These are phyloP conservation scores for Datura wrightii DNA, from an alignment of 257 asterid genomes.

Conservation along the genomic window DNA sequence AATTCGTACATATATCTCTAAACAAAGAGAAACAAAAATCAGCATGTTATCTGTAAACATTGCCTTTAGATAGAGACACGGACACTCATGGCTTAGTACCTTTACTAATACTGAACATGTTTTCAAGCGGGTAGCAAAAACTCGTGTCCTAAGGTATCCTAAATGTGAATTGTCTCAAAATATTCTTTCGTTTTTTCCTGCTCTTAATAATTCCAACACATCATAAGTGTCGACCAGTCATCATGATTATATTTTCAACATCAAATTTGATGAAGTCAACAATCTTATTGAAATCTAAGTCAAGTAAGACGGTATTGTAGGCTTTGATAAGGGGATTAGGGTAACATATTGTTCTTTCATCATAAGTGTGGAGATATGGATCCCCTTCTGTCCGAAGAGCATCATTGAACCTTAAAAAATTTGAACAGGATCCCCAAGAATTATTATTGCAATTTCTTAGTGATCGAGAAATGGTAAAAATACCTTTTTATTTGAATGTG, in stretches of 20 bases:
- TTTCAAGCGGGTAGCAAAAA: slow-evolving; percentile 42
- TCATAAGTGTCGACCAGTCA: background rate
- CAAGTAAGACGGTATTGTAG: too few relatives aligned
- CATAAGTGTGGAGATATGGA: too few relatives aligned
- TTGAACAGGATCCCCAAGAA: too few relatives aligned
- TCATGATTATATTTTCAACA: background rate
- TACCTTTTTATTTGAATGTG: too few relatives aligned
- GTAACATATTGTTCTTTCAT: too few relatives aligned
- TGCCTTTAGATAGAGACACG: too few relatives aligned
- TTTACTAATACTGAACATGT: slow-evolving; percentile 41
- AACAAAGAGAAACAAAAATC: background rate
- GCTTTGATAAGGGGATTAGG: too few relatives aligned
- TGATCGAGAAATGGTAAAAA: too few relatives aligned
- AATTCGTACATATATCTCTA: too few relatives aligned
- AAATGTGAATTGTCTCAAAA: slow-evolving; percentile 40
- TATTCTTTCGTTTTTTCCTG: slow-evolving; percentile 43
- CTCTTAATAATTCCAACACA: slow-evolving; percentile 44
- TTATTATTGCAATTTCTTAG: too few relatives aligned
- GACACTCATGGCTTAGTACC: slow-evolving; percentile 48
- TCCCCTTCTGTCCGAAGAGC: too few relatives aligned
- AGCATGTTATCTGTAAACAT: slow-evolving; percentile 37
- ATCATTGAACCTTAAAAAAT: too few relatives aligned
- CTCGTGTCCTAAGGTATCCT: slow-evolving; percentile 38
- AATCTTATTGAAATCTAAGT: background rate
- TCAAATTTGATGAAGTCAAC: background rate